Evolutionary conservation across 148 eudicot genomes (phyloP), one percentile per base, ranked within the genome.

Genomic region (Rhododendron ovatum): DNA sequence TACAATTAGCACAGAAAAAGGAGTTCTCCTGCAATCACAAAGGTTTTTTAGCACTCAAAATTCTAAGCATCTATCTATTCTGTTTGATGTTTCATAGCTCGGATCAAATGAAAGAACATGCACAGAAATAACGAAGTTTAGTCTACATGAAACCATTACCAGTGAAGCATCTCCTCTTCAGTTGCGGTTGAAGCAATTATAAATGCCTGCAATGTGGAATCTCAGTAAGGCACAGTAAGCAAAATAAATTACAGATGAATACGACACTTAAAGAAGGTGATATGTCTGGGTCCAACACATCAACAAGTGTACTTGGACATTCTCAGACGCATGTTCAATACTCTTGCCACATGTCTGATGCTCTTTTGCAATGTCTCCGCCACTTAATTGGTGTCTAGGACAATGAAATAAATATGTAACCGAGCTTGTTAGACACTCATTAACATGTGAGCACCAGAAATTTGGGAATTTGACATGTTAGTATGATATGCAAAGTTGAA

Each of bases 151-250:
- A 10, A 84, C 8, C 75, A 51, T 88, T 92, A 96, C 98, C 98
- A 96, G 89, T 91, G 89, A 55, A 88, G 86, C 98, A 94, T 96
- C 89, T 96, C 98, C 83, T 93, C 98, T 90, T 93, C 95, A 11
- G 98, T 94, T 28, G 94, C 96, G 84, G 98, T 96, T 85, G 98
- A 96, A 88, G 98, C 98, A 88, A 96, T 94, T 87, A 96, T 93
- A 85, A 96, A 96, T 37, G 98, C 98, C 98, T 96, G 94, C 81
- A 65, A 63, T 35, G 50, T 3, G 82, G 7, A 75, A 71, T 65
- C 57, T 4, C 9, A 18, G 48, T 78, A 65, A 33, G 47, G 48
- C 39, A 67, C 43, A 75, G 41, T 47, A 59, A 90, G 84, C 48
- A 57, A 57, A 57, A 82, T 37, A 10, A 30, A 17, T 45, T 28